phyloP scores from a whole-genome alignment of 495 filamentous ascomycete species.

The Thermothielavioides terrestris region DNA sequence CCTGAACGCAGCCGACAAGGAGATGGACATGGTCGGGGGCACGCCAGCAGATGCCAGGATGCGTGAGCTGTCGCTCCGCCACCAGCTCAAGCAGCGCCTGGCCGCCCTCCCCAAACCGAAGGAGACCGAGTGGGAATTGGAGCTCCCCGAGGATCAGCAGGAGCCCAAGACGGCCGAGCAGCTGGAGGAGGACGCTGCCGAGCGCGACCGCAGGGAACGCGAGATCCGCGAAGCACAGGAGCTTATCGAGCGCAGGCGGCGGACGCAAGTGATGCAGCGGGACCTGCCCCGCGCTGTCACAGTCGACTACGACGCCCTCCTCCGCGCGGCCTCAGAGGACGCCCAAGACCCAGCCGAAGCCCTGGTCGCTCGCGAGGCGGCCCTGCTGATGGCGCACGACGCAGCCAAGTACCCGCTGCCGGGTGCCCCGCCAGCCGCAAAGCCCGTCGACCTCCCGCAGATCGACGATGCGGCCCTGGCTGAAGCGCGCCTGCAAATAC shows the following conservation, averaged over 20 bases:
- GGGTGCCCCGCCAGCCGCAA: constrained; percentile 50
- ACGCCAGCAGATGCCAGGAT: constrained; percentile 73
- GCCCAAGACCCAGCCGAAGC: constrained; percentile 35
- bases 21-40: constrained; percentile 59
- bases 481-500: constrained; percentile 66
- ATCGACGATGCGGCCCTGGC: constrained; percentile 65
- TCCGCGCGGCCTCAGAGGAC: constrained; percentile 46
- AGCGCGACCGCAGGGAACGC: constrained; percentile 63
- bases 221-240: constrained; percentile 63
- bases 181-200: constrained; percentile 73
- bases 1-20: constrained; percentile 61
- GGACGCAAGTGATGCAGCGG: constrained; percentile 83
- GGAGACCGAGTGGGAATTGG: constrained; percentile 83
- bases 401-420: constrained; percentile 63
- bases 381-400: constrained; percentile 72
- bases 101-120: constrained; percentile 86
- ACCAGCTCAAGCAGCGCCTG: constrained; percentile 63
- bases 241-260: constrained; percentile 66
- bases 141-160: constrained; percentile 75
- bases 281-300: constrained; percentile 67
- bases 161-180: constrained; percentile 49
- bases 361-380: constrained; percentile 65
- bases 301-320: constrained; percentile 61
- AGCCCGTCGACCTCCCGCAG: constrained; percentile 48
- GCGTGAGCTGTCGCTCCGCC: constrained; percentile 59